Evolutionary conservation across 768 basidiomycete species (phyloP), one percentile per base, ranked within the genome.

Genomic region (Gyrodon lividus): DNA sequence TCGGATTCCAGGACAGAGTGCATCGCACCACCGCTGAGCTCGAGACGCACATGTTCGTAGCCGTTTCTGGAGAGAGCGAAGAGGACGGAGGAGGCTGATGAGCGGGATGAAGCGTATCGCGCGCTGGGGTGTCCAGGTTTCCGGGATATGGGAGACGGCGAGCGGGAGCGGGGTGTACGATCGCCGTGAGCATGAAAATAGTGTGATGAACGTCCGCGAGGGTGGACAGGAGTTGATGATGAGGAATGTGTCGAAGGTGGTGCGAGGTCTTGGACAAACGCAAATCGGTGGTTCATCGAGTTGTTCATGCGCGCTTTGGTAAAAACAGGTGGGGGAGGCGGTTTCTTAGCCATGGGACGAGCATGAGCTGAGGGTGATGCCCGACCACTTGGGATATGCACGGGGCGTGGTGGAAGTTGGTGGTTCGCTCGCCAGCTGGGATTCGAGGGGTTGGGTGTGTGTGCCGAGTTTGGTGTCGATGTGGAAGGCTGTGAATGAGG

Each of bases 1-100:
- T 87, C 84, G 31, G 82, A 83, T 62, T 89, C 87, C 50, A 71
- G 71, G 43, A 87, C 78, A 14, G 73, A 73, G 44, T 74, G 76
- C 43, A 78, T 71, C 33, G 75, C 64, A 6, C 65, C 70, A 2
- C 72, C 75, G 41, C 75, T 73, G 12, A 77, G 73, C 46, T 80
- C 79, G 14, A 92, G 69, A 54, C 75, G 77, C 39, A 90, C 75
- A 68, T 91, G 80, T 14, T 89, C 86, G 55, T 74, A 73, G 43
- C 82, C 84, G 54, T 86, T 91, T 63, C 71, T 71, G 56, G 76
- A 75, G 38, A 92, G 73, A 59, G 72, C 77, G 33, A 76, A 74
- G 14, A 68, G 55, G 39, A 55, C 48, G 22, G 59, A 39, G 1
- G 63, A 63, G 6, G 63, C 62, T 0, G 57, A 20, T 14, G 67